Evolutionary conservation across 202 grass and related monocot species (phyloP), one percentile per base, ranked within the genome.

Genomic region (Zizania palustris): DNA sequence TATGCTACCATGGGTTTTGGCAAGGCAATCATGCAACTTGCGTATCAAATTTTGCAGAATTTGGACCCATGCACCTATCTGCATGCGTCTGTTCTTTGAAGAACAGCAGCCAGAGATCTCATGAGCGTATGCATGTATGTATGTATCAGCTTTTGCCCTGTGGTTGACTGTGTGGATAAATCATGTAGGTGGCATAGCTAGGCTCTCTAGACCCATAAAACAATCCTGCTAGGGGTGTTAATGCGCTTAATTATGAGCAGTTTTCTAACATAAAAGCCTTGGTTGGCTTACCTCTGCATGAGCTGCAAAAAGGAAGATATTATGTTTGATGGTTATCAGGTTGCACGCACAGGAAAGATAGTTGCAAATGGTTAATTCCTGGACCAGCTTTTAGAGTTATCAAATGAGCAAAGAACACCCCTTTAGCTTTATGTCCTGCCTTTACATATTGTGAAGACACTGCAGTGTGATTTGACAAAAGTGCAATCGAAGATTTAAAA

Each of bases 41-140:
- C 45, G 71, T 51, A 81, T 71, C 18, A 72, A 67, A 70, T 72
- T 72, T 84, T 60, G 66, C 41, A 88, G 4, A 72, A 77, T 61
- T 88, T 88, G 77, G 72, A 85, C 66, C 82, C 60, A 51, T 82
- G 57, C 66, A 79, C 58, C 76, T 80, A 88, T 84, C 81, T 72
- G 59, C 59, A 71, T 84, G 57, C 53, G 76, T 75, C 54, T 58
- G 53, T 38, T 81, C 45, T 54, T 80, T 80, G 64, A 65, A 84
- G 80, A 79, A 43, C 78, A 18, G 40, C 20, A 78, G 60, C 64
- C 8, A 82, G 38, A 88, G 15, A 72, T 72, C 82, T 77, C 72
- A 71, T 55, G 53, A 61, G 5, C n/a, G n/a, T n/a, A 28, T 28
- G 28, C 0, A 2, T 2, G 28, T 28, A 28, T 28, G 28, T 28